phyloP scores from a whole-genome alignment of 129 eudicot genomes.

The Flaveria linearis region DNA sequence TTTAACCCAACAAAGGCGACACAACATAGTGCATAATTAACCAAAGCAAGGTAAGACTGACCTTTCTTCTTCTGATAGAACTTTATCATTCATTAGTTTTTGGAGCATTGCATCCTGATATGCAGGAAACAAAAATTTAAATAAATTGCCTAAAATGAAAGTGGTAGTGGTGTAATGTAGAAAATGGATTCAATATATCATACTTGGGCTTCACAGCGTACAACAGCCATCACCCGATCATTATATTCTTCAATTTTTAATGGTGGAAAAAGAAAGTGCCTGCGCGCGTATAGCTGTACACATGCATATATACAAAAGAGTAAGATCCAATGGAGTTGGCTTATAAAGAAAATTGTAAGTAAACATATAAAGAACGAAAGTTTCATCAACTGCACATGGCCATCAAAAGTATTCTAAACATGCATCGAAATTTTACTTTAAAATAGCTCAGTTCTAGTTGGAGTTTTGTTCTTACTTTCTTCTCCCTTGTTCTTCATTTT shows the following conservation, averaged over 20 bases:
- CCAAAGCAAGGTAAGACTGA: slow-evolving; percentile 28
- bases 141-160: slow-evolving; percentile 3
- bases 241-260: slow-evolving; percentile 82
- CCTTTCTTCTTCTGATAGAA: slow-evolving; percentile 80
- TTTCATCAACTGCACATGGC: slow-evolving; percentile 10
- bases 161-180: background rate
- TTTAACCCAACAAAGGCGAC: slow-evolving; percentile 10
- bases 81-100: slow-evolving; percentile 63
- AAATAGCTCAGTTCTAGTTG: background rate
- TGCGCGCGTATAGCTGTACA: slow-evolving; percentile 84
- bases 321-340: background rate
- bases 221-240: slow-evolving; percentile 94
- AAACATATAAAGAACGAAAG: background rate
- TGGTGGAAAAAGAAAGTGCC: slow-evolving; percentile 93
- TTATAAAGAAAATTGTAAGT: background rate
- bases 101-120: slow-evolving; percentile 94
- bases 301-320: background rate
- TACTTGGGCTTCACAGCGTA: slow-evolving; percentile 96
- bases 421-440: background rate
- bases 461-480: background rate
- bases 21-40: slow-evolving; percentile 1
- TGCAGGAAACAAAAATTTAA: slow-evolving; percentile 24
- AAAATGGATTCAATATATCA: background rate
- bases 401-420: slow-evolving; percentile 1
- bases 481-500: background rate